Conservation (phyloP, 306 rosid species). For the Pyrus communis region DNA sequence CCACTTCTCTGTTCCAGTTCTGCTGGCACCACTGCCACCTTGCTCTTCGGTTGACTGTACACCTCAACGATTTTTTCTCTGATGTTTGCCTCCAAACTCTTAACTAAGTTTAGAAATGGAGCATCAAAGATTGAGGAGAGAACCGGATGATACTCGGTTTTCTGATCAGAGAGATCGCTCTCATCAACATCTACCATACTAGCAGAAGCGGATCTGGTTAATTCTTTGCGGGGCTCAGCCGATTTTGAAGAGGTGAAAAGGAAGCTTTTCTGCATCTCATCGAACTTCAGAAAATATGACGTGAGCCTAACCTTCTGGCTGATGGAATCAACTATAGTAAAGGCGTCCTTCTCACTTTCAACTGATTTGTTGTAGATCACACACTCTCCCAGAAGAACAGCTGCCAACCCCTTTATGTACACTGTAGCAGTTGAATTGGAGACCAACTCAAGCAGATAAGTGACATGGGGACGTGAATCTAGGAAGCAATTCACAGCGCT, state of each 20-base stretch:
- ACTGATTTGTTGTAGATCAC: conserved; percentile 70
- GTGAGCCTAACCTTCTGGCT: conserved; percentile 90
- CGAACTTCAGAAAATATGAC: conserved; percentile 70
- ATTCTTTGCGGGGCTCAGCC: conserved; percentile 37
- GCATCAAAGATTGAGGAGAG: conserved; percentile 71
- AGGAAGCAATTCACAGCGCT: conserved; percentile 81
- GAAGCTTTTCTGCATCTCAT: conserved; percentile 71
- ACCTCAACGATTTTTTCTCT: conserved; percentile 75
- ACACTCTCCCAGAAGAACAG: conserved; percentile 87
- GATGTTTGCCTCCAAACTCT: conserved; percentile 57
- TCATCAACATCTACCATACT: conserved; percentile 73
- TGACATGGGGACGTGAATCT: conserved; percentile 86
- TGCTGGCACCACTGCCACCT: conserved; percentile 89
- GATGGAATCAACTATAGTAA: conserved; percentile 63
- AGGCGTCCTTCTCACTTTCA: conserved; percentile 67
- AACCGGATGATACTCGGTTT: conserved; percentile 55
- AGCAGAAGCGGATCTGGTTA: conserved; percentile 79
- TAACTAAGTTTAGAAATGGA: conserved; percentile 47
- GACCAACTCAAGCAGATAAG: conserved; percentile 79
- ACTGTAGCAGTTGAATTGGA: conserved; percentile 65
- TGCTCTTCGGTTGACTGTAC: conserved; percentile 74
- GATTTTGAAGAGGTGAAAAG: conserved; percentile 49
- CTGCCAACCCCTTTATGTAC: conserved; percentile 69
- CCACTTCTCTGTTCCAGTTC: conserved; percentile 76
- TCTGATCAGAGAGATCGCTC: conserved; percentile 41